Percentiles rank a stretch among this genome's conserved stretches.
phyloP scores from a whole-genome alignment of 2,329 filamentous ascomycete genomes.

The Fonsecaea monophora region DNA sequence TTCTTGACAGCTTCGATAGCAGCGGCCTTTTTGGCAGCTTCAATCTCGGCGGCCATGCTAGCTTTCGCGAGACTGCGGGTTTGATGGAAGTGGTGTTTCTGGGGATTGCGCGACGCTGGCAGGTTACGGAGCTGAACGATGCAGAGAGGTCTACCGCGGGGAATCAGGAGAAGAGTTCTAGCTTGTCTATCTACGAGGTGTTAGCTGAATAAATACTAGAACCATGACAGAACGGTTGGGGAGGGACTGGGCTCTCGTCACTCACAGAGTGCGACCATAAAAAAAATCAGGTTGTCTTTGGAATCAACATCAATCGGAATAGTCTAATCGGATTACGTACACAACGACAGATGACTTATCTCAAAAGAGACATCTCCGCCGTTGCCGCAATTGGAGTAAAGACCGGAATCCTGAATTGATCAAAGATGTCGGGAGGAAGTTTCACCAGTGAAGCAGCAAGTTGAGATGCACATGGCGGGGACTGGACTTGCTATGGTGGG shows the following conservation, averaged over 20 bases:
- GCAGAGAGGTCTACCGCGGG: constrained; percentile 3
- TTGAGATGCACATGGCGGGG: neutral
- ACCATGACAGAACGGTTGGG: neutral
- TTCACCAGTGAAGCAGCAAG: constrained; percentile 4
- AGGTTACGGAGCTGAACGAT: neutral
- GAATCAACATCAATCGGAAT: constrained; percentile 26
- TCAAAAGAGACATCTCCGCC: constrained; percentile 7
- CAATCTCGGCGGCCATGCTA: constrained; percentile 48
- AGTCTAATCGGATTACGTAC: constrained; percentile 31
- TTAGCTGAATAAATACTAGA: constrained; percentile 15
- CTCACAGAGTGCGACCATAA: constrained; percentile 27
- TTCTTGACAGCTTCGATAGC: constrained; percentile 64
- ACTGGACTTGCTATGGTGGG: neutral
- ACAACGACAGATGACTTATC: constrained; percentile 32
- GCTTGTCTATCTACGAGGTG: constrained; percentile 15
- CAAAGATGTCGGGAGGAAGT: neutral
- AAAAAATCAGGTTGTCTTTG: constrained; percentile 4
- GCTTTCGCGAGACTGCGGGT: neutral
- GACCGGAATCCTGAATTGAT: neutral
- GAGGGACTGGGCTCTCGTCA: neutral
- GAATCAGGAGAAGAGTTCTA: constrained; percentile 1
- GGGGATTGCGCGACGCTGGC: neutral
- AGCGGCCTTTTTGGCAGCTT: constrained; percentile 66
- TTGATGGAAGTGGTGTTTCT: constrained; percentile 17
- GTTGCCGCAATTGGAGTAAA: constrained; percentile 19